A percentile compares a stretch with the other conserved stretches of the same genome.
These are phyloP conservation scores for Punica granatum DNA, from an alignment of 345 rosid species.

Conservation along the genomic window DNA sequence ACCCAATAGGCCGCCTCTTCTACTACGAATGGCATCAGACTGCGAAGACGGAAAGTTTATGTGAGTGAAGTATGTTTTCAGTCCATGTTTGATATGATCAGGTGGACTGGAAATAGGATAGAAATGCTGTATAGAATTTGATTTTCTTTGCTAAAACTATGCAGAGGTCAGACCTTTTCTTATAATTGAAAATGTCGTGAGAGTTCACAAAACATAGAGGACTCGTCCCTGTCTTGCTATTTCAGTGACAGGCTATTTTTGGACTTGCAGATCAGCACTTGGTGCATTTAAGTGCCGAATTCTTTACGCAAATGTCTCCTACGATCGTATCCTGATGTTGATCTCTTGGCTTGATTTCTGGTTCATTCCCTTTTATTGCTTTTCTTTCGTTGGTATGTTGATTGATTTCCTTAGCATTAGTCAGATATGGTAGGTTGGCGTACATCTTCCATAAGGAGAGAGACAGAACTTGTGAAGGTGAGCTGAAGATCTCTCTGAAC, in stretches of 20 bases:
- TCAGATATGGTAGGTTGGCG: slow-evolving; percentile 99
- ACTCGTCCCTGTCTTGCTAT: background rate
- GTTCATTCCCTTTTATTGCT: slow-evolving; percentile 3
- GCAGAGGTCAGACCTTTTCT: slow-evolving; percentile 4
- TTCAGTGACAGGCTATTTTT: background rate
- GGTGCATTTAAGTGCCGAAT: slow-evolving; percentile 71
- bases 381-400: slow-evolving; percentile 6
- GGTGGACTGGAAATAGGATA: background rate
- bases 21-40: slow-evolving; percentile 85
- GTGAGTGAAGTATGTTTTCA: slow-evolving; percentile 34
- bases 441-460: slow-evolving; percentile 93
- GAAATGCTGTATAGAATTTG: background rate
- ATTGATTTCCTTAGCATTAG: slow-evolving; percentile 35
- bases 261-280: slow-evolving; percentile 56
- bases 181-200: background rate
- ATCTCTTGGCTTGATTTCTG: background rate
- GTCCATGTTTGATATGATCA: background rate
- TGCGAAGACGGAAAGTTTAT: slow-evolving; percentile 62
- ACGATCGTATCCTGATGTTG: slow-evolving; percentile 70
- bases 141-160: background rate
- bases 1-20: slow-evolving; percentile 79
- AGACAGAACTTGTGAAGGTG: slow-evolving; percentile 79
- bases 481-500: slow-evolving; percentile 8
- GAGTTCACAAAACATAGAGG: background rate
- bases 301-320: slow-evolving; percentile 87